Conservation (phyloP, 2,329 filamentous ascomycete species). For the Clonostachys solani region DNA sequence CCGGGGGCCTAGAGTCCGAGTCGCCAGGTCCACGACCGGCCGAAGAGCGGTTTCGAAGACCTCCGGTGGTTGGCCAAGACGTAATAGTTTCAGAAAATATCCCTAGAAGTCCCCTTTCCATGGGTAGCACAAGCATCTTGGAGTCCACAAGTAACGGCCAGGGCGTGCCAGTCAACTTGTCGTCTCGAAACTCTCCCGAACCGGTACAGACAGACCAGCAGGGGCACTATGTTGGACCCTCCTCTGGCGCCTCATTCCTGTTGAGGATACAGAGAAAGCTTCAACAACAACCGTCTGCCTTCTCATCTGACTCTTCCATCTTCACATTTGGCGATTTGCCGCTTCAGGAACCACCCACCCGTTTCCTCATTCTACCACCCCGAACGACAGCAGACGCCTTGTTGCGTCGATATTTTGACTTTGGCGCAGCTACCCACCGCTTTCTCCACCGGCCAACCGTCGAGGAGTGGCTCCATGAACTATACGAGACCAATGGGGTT, state of each 20-base stretch:
- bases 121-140: slow-evolving; percentile 16
- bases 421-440: slow-evolving; percentile 48
- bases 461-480: slow-evolving; percentile 36
- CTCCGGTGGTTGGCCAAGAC: background rate
- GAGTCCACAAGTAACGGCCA: slow-evolving; percentile 15
- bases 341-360: slow-evolving; percentile 26
- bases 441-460: slow-evolving; percentile 47
- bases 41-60: background rate
- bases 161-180: slow-evolving; percentile 2
- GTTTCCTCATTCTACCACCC: slow-evolving; percentile 29
- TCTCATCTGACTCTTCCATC: slow-evolving; percentile 33
- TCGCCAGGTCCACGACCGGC: background rate
- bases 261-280: slow-evolving; percentile 9
- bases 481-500: slow-evolving; percentile 21
- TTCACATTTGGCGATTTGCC: slow-evolving; percentile 45
- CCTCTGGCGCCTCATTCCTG: slow-evolving; percentile 10
- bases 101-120: background rate
- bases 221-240: slow-evolving; percentile 11
- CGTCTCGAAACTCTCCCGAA: slow-evolving; percentile 11
- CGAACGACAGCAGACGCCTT: slow-evolving; percentile 22
- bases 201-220: slow-evolving; percentile 11
- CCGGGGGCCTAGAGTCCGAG: background rate
- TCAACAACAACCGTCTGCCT: slow-evolving; percentile 27
- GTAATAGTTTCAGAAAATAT: background rate
- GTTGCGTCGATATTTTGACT: slow-evolving; percentile 47